Evolutionary conservation across 2,329 filamentous ascomycete species (phyloP).

Genomic region (Penicillium janthinellum): DNA sequence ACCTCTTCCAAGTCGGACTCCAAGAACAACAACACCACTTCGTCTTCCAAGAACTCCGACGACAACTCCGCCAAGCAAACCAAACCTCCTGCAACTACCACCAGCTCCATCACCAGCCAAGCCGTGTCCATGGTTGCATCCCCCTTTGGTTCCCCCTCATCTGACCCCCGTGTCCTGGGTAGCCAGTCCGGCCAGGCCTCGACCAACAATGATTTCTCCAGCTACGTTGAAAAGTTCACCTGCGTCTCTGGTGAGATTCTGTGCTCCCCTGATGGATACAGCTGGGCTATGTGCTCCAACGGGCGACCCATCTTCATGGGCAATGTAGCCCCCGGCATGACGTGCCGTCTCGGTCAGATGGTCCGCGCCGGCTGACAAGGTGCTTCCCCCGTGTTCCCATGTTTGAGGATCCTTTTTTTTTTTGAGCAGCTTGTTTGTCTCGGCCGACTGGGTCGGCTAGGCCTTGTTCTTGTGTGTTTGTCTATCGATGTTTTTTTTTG

Average conservation of each 20-base stretch:
- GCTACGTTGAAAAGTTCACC: constrained; percentile 15
- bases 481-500: background rate
- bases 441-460: constrained; percentile 14
- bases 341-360: constrained; percentile 34
- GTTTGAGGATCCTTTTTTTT: no score
- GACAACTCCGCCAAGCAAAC: constrained; percentile 11
- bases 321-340: constrained; percentile 40
- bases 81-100: constrained; percentile 12
- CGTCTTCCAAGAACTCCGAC: constrained; percentile 5
- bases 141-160: constrained; percentile 11
- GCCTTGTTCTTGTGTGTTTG: background rate
- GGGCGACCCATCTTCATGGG: constrained; percentile 41
- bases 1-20: constrained; percentile 20
- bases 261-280: constrained; percentile 34
- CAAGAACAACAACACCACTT: constrained; percentile 3
- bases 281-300: constrained; percentile 40
- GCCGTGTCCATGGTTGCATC: constrained; percentile 19
- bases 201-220: constrained; percentile 21
- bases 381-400: background rate
- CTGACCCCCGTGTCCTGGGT: constrained; percentile 11
- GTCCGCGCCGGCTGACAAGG: constrained; percentile 7
- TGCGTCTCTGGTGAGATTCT: constrained; percentile 36
- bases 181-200: constrained; percentile 10
- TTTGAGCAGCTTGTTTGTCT: background rate
- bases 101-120: constrained; percentile 1